Evolutionary conservation across 441 rosid species (phyloP).

Genomic region (Populus trichocarpa): DNA sequence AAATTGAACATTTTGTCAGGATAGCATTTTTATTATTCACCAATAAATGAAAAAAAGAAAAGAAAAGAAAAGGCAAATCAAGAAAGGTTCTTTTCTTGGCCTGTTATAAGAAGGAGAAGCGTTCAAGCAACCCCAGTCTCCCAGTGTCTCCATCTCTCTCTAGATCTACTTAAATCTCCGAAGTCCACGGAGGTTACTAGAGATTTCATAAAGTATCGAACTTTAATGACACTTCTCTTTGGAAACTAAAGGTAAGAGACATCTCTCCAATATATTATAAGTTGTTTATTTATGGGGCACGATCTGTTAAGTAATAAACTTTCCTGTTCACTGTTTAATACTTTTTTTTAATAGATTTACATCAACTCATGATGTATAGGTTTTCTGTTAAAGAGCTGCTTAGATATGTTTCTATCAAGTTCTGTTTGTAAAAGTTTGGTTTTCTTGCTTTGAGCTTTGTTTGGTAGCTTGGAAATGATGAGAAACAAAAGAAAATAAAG

Average conservation of each 20-base stretch:
- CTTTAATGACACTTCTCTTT: constrained; percentile 24
- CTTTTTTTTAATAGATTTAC: background rate
- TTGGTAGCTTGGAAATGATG: constrained; percentile 16
- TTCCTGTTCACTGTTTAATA: background rate
- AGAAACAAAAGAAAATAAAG: background rate
- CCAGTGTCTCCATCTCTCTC: constrained; percentile 5
- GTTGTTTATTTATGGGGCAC: background rate
- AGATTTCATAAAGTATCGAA: background rate
- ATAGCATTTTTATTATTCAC: background rate
- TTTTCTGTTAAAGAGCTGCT: background rate
- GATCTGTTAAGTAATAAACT: background rate
- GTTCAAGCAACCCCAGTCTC: constrained; percentile 34
- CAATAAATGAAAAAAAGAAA: background rate
- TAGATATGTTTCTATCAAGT: background rate
- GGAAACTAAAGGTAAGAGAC: constrained; percentile 28
- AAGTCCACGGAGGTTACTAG: background rate
- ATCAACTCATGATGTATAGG: background rate
- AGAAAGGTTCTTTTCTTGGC: constrained; percentile 18
- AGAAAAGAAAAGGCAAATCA: background rate
- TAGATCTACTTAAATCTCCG: constrained; percentile 11
- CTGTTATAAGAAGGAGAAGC: constrained; percentile 29
- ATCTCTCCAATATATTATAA: background rate
- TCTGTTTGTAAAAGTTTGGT: background rate
- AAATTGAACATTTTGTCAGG: background rate
- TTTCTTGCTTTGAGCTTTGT: constrained; percentile 8